Conservation (phyloP, 176 grass and related monocot genomes). For the Chrysopogon serrulatus region DNA sequence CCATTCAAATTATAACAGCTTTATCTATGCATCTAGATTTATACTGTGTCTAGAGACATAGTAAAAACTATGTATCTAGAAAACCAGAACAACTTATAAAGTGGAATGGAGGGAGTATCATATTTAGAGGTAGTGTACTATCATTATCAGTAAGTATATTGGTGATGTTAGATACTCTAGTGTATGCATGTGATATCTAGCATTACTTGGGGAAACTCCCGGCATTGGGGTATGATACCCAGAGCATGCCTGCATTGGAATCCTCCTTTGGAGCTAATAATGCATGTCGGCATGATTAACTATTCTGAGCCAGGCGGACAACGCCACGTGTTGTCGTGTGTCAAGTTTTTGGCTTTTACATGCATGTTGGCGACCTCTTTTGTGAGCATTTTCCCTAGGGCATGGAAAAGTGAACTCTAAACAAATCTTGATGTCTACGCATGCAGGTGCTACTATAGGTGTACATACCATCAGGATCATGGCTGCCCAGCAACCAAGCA, state of each 20-base stretch:
- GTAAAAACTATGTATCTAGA: neutral
- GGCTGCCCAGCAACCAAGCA: slow-evolving; percentile 58
- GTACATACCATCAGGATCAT: slow-evolving; percentile 49
- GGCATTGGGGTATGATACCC: neutral
- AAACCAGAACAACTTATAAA: neutral
- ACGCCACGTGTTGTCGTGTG: slow-evolving; percentile 30
- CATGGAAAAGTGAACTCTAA: slow-evolving; percentile 35
- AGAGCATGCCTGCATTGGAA: slow-evolving; percentile 25
- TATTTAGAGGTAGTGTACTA: neutral
- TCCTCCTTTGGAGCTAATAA: slow-evolving; percentile 32
- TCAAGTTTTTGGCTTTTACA: slow-evolving; percentile 26
- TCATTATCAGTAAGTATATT: neutral
- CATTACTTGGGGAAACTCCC: slow-evolving; percentile 6
- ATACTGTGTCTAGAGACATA: neutral
- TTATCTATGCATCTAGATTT: neutral
- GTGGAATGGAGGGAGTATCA: neutral
- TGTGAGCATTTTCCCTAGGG: slow-evolving; percentile 23
- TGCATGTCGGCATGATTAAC: slow-evolving; percentile 40
- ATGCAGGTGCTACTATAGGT: slow-evolving; percentile 65
- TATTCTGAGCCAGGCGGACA: slow-evolving; percentile 18
- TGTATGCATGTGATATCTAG: slow-evolving; percentile 16
- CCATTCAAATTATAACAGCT: neutral
- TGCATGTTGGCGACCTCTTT: slow-evolving; percentile 27
- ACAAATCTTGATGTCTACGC: neutral
- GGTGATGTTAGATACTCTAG: neutral